Base-by-base conservation (phyloP, 2,329 filamentous ascomycete species). In the Penicillium griseofulvum region DNA sequence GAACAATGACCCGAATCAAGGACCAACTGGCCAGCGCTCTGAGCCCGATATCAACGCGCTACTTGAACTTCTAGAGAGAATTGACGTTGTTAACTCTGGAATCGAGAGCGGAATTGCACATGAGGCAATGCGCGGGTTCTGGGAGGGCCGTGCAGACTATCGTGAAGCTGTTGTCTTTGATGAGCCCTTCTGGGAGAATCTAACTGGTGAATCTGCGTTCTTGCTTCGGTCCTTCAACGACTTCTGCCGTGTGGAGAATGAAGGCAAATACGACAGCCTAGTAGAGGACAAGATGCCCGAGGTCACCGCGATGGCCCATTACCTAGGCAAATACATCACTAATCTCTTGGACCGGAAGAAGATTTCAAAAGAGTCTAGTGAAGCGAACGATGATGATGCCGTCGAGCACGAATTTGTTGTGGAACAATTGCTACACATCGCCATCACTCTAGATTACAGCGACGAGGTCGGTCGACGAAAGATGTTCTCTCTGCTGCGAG, bases 101-200 rank as follows among this genome's bases (percentile, higher is more conserved):
- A 85, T 89, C 19, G 92, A 97, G 70, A 90, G 88, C 52, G 95
- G 94, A 6, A 90, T 97, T 56, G 93, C 91, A 1, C 82, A 95
- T 9, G 90, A 97, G 69, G 94, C 94, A 0, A 97, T 99, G 92
- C 88, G 85, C 58, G 90, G 91, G 45, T 97, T 99, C 74, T 99
- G 94, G 94, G 89, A 94, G 63, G 90, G 92, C 5, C 86, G 94
- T 17, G 89, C 90, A 2, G 78, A 80, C 59, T 80, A 80, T 56
- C 71, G 76, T 7, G 75, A 79, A 49, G 72, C 71, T 1, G 63
- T 81, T 53, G 54, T 73, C 44, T 75, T 80, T 60, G 71, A 79
- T 53, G 73, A 78, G 51, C 66, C 70, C 2, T 80, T 77, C 59
- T 79, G 79, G 75, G 71, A 77, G 28, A 68, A 67, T 26, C 68